A percentile compares a stretch with the other conserved stretches of the same genome.
phyloP scores from a whole-genome alignment of 192 early-diverging fungal species.

The Coemansia guatemalensis region DNA sequence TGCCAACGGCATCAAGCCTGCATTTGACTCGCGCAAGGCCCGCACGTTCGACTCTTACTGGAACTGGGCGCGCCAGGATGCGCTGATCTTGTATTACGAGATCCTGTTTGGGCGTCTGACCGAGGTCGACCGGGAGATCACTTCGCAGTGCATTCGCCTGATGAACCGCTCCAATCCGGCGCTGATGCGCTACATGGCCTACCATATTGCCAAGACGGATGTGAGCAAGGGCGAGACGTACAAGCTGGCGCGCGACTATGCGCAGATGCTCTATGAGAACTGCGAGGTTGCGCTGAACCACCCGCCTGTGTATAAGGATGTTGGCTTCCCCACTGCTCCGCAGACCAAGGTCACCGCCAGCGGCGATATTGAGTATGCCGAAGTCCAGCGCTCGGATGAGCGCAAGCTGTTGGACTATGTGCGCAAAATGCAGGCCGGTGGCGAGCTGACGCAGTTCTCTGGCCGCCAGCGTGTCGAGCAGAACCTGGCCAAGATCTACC shows the following conservation, averaged over 20 bases:
- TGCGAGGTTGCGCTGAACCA: slow-evolving; percentile 76
- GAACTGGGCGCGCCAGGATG: slow-evolving; percentile 93
- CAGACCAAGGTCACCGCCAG: slow-evolving; percentile 73
- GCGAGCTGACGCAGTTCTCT: slow-evolving; percentile 70
- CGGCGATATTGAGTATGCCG: slow-evolving; percentile 83
- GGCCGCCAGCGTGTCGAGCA: slow-evolving; percentile 77
- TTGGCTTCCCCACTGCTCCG: slow-evolving; percentile 83
- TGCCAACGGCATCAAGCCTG: slow-evolving; percentile 84
- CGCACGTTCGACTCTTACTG: slow-evolving; percentile 93
- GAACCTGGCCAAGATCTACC: slow-evolving; percentile 74
- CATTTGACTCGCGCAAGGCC: slow-evolving; percentile 82
- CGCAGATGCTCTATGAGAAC: slow-evolving; percentile 83
- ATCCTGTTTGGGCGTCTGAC: slow-evolving; percentile 87
- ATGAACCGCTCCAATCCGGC: slow-evolving; percentile 87
- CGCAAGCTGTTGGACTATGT: slow-evolving; percentile 95
- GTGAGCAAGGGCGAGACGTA: slow-evolving; percentile 81
- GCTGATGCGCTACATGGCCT: slow-evolving; percentile 83
- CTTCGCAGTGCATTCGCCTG: slow-evolving; percentile 84
- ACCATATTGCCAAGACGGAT: slow-evolving; percentile 78
- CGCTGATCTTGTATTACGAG: slow-evolving; percentile 85
- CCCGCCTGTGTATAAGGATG: slow-evolving; percentile 89
- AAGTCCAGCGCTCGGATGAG: slow-evolving; percentile 76
- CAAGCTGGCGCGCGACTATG: slow-evolving; percentile 75
- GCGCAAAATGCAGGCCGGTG: slow-evolving; percentile 76
- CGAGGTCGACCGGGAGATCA: slow-evolving; percentile 88